A percentile compares a stretch with the other conserved stretches of the same genome.
phyloP scores from a whole-genome alignment of 2,329 filamentous ascomycete genomes.

The Penicillium sp. region DNA sequence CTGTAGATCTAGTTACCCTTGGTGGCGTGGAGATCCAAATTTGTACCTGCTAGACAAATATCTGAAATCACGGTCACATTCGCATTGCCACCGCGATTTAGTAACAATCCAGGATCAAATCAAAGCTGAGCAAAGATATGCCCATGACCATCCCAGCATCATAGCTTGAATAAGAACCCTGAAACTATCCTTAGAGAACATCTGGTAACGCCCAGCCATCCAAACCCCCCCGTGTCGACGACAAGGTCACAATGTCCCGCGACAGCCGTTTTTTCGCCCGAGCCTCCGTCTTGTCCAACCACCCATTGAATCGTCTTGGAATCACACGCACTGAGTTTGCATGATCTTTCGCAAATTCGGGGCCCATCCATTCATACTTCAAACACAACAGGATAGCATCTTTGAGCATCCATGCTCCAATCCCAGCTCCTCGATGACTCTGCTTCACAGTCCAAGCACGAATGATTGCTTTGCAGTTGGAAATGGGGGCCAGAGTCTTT shows the following conservation, averaged over 20 bases:
- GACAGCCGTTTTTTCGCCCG: slow-evolving; percentile 5
- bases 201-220: background rate
- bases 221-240: background rate
- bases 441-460: slow-evolving; percentile 81
- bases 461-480: slow-evolving; percentile 55
- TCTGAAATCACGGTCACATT: no score
- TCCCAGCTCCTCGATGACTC: slow-evolving; percentile 71
- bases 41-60: no score
- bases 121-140: no score
- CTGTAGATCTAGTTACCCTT: no score
- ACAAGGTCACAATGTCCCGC: background rate
- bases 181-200: background rate
- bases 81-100: no score
- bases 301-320: slow-evolving; percentile 47
- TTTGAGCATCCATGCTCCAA: slow-evolving; percentile 74
- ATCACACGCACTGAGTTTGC: slow-evolving; percentile 73
- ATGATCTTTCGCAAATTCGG: slow-evolving; percentile 76
- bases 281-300: slow-evolving; percentile 10
- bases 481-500: background rate
- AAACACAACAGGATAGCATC: slow-evolving; percentile 73
- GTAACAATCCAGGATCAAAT: no score
- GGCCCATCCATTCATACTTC: slow-evolving; percentile 71
- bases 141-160: no score
- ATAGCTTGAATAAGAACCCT: no score
- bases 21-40: no score